Percentiles rank a stretch among this genome's conserved stretches.
These are phyloP conservation scores for Dendrostoma leiphaemia DNA, from an alignment of 2,329 filamentous ascomycete species.

Conservation along the genomic window DNA sequence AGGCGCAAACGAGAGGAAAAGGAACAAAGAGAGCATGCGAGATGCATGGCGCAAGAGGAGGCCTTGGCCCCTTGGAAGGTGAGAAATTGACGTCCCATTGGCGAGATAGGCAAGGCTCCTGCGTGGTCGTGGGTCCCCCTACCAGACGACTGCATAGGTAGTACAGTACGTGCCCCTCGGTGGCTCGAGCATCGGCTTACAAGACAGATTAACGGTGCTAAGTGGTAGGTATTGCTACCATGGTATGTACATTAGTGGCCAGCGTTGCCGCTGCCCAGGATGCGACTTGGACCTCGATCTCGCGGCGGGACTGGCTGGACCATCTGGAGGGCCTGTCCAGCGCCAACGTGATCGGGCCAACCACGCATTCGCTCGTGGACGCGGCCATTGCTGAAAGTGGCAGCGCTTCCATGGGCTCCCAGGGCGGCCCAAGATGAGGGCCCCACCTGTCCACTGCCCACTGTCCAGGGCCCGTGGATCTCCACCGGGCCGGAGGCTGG, in stretches of 20 bases:
- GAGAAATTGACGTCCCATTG: constrained; percentile 20
- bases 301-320: not conserved
- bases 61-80: constrained; percentile 13
- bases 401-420: not conserved
- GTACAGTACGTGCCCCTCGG: not conserved
- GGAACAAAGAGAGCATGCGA: constrained; percentile 4
- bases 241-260: not conserved
- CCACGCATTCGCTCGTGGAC: not conserved
- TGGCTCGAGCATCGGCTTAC: constrained; percentile 19
- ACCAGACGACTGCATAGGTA: no score
- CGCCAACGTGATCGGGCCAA: no score
- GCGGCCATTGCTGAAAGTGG: not conserved
- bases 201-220: no score
- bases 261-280: not conserved
- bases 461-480: not conserved
- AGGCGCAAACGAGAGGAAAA: constrained; percentile 14
- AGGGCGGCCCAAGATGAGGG: not conserved
- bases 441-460: not conserved
- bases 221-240: not conserved
- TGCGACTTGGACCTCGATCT: no score
- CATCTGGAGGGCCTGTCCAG: no score
- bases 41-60: constrained; percentile 14
- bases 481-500: no score
- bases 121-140: constrained; percentile 4
- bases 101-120: constrained; percentile 18